Evolutionary conservation across 257 asterid species (phyloP), one percentile per base, ranked within the genome.

Genomic region (Cruciata laevipes): DNA sequence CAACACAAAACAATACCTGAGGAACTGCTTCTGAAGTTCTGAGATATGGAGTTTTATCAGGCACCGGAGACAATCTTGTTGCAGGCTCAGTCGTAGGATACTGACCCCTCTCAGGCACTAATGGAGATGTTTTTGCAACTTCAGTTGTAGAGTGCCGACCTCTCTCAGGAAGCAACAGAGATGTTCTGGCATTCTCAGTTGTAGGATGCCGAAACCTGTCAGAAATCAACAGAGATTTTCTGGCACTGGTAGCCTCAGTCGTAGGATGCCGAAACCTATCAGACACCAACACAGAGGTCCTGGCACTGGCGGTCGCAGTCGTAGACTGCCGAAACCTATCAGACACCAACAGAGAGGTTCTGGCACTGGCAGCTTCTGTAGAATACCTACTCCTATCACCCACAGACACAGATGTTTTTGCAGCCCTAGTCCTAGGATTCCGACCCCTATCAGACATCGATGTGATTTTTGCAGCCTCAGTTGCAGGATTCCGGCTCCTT

Each of bases 381-480:
- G 38, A 40, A 30, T 59, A 17, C 20, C 20, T 20, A 27, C 10
- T 13, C 33, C 20, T 59, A 30, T 59, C 64, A 11, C n/a, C 38
- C 20, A 27, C 38, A 14, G 35, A 14, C 18, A 12, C 13, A 10
- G 64, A 59, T 27, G 18, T 25, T 30, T 30, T 59, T 4, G 4
- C 38, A 30, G 40, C 38, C 64, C 33, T 32, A 13, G 38, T 25
- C 33, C 20, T 59, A 61, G 44, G 32, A 23, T 61, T n/a, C 37
- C 44, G 65, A 32, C 2, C 42, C 37, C 23, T 31, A 61, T 61
- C 42, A 61, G 44, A 23, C 42, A 61, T 23, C 4, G 31, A n/a
- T 6, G 65, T 30, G 65, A 61, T 18, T 61, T 61, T 32, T 31
- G 13, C 24, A 61, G 65, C 14, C 65, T 61, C 65, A 31, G 42